phyloP scores from a whole-genome alignment of 768 basidiomycete genomes.

The Clitopilus hobsonii region DNA sequence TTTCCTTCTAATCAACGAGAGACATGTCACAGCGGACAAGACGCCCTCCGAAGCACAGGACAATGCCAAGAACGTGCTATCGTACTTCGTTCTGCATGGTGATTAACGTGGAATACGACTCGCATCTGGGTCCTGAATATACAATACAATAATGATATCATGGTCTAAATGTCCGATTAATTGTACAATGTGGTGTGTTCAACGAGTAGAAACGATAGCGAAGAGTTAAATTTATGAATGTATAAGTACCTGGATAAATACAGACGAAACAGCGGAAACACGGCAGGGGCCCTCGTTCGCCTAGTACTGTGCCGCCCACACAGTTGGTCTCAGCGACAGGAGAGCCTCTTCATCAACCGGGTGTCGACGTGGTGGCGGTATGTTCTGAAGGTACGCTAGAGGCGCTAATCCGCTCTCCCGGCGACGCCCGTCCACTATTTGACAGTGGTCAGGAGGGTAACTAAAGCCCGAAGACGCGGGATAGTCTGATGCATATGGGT shows the following conservation, averaged over 20 bases:
- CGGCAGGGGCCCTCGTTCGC: background rate
- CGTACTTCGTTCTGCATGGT: background rate
- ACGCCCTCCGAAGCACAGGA: background rate
- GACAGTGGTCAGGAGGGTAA: background rate
- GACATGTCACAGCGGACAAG: background rate
- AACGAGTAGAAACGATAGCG: background rate
- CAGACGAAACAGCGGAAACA: background rate
- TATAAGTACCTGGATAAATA: background rate
- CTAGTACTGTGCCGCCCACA: constrained; percentile 6
- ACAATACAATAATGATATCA: background rate
- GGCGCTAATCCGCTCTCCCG: constrained; percentile 43
- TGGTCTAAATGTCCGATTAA: too few relatives aligned
- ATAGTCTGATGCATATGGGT: background rate
- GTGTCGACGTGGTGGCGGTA: constrained; percentile 60
- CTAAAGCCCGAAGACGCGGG: too few relatives aligned
- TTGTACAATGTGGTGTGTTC: background rate
- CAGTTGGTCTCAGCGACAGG: constrained; percentile 45
- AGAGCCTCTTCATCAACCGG: constrained; percentile 68
- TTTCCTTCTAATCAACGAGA: background rate
- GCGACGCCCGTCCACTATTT: background rate
- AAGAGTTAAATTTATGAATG: background rate
- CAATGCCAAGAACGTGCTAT: background rate
- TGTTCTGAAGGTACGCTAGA: constrained; percentile 55
- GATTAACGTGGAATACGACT: background rate
- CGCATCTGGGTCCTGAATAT: background rate